Base-by-base conservation (phyloP, 352 stramenopile species). In the Phytophthora ohioensis region DNA sequence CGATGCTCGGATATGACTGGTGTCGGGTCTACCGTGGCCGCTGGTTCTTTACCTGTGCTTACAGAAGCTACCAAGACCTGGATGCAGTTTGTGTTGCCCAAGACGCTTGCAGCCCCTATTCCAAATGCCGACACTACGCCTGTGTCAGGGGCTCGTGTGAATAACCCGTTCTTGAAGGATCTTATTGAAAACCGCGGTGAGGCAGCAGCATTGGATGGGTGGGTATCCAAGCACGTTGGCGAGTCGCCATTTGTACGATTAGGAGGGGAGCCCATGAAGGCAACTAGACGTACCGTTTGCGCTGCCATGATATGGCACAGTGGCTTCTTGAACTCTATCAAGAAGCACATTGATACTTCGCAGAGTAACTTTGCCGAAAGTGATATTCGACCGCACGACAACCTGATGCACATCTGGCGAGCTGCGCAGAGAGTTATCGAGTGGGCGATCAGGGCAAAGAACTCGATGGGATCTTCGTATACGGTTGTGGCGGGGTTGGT, bases 221-320 rank as follows among this genome's bases (percentile, higher is more conserved):
- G 88, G 83, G 80, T 96, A 4, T 94, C 87, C 3, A 82, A 87
- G 21, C 89, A 96, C 56, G 89, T 94, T 38, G 89, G 89, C 0
- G 89, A 96, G 62, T 96, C 89, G 2, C 87, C 87, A 7, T 93
- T 96, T 66, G 64, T 92, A 41, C 81, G 89, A 39, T 58, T 95
- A 12, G 87, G 87, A 54, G 89, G 91, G 7, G 85, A 94, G 51
- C 78, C 90, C 7, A 97, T 97, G 89, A 96, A 96, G 53, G 78
- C 90, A n/a, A 91, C 91, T 46, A 84, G 90, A 35, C 77, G 90
- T 55, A 94, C 87, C 0, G 85, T 96, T 51, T 94, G 87, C 58
- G 91, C 90, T 47, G 85, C 89, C 2, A 97, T 97, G 89, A 85
- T 97, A 51, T 96, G 90, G 89, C 91, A 97, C 72, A 95, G 78